phyloP scores from a whole-genome alignment of 192 early-diverging fungal genomes.

The Helicostylum pulchrum region DNA sequence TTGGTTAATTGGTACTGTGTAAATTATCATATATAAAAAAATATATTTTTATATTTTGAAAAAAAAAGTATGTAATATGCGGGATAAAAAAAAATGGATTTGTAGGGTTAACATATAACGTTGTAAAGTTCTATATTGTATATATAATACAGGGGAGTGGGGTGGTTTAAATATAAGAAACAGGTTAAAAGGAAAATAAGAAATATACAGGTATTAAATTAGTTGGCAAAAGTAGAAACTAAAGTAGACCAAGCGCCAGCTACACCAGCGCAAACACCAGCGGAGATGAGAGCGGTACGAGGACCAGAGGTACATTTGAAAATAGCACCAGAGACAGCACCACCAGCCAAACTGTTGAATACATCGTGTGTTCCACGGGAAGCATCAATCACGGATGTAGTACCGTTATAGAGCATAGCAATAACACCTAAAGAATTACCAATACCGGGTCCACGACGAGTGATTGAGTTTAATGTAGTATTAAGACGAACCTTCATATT shows the following conservation, averaged over 20 bases:
- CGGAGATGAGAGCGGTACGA: conserved; percentile 24
- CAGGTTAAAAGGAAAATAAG: no score
- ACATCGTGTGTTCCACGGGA: conserved; percentile 62
- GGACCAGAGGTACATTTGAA: conserved; percentile 70
- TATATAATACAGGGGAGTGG: no score
- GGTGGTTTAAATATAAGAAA: no score
- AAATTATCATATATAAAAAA: no score
- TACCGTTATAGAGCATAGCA: conserved; percentile 80
- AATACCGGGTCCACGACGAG: conserved; percentile 79
- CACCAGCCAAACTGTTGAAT: conserved; percentile 67
- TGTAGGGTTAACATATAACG: no score
- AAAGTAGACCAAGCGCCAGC: conserved; percentile 34
- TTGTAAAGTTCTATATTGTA: no score
- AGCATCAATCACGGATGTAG: conserved; percentile 63
- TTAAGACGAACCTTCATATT: conserved; percentile 68
- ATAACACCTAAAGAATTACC: conserved; percentile 79
- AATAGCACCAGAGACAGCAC: conserved; percentile 69
- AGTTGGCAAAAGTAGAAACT: conserved; percentile 11
- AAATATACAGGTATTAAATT: not conserved
- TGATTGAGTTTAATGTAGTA: conserved; percentile 77
- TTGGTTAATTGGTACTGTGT: no score
- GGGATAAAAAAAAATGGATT: no score
- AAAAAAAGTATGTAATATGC: no score
- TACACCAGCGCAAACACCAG: conserved; percentile 36
- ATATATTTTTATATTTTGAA: no score